Percentiles rank a stretch among this genome's conserved stretches.
These are phyloP conservation scores for Raffaelea albimanens DNA, from an alignment of 2,329 filamentous ascomycete species.

Conservation along the genomic window DNA sequence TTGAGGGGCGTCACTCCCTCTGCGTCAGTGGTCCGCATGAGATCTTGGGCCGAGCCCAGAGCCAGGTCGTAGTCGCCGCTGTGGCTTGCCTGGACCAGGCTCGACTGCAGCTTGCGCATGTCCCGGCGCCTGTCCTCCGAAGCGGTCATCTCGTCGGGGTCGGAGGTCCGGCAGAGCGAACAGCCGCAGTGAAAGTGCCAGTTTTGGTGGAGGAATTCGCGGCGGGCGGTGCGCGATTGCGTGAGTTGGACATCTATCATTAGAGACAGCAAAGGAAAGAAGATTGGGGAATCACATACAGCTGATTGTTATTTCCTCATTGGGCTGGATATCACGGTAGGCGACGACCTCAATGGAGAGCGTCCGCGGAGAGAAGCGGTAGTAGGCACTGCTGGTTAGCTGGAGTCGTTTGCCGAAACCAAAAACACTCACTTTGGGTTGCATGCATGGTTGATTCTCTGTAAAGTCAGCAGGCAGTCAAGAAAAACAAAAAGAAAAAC, in stretches of 20 bases:
- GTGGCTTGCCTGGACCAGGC: slow-evolving; percentile 16
- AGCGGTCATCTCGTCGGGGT: slow-evolving; percentile 7
- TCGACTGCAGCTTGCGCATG: slow-evolving; percentile 9
- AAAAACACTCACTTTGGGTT: slow-evolving; percentile 22
- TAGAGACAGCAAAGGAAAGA: too few relatives aligned
- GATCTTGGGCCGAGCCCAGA: slow-evolving; percentile 5
- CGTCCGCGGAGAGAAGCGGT: slow-evolving; percentile 20
- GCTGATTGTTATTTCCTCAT: slow-evolving; percentile 26
- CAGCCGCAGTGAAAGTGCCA: slow-evolving; percentile 19
- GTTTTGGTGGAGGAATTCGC: slow-evolving; percentile 9
- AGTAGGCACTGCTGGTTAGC: slow-evolving; percentile 19
- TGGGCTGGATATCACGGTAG: slow-evolving; percentile 22
- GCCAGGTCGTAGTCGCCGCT: slow-evolving; percentile 6
- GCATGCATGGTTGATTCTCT: slow-evolving; percentile 28
- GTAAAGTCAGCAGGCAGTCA: neutral
- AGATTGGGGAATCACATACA: slow-evolving; percentile 16
- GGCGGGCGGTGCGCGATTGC: slow-evolving; percentile 7
- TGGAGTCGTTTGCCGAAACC: neutral
- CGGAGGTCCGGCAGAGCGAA: slow-evolving; percentile 14
- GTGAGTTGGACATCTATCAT: slow-evolving; percentile 9
- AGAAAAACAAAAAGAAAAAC: neutral
- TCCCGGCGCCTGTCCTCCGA: slow-evolving; percentile 15
- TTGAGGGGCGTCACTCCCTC: slow-evolving; percentile 9
- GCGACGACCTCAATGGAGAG: slow-evolving; percentile 23
- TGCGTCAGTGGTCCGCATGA: slow-evolving; percentile 5